A percentile compares a stretch with the other conserved stretches of the same genome.
Evolutionary conservation across 352 stramenopile genomes (phyloP).

Genomic region (Phytophthora nicotianae): DNA sequence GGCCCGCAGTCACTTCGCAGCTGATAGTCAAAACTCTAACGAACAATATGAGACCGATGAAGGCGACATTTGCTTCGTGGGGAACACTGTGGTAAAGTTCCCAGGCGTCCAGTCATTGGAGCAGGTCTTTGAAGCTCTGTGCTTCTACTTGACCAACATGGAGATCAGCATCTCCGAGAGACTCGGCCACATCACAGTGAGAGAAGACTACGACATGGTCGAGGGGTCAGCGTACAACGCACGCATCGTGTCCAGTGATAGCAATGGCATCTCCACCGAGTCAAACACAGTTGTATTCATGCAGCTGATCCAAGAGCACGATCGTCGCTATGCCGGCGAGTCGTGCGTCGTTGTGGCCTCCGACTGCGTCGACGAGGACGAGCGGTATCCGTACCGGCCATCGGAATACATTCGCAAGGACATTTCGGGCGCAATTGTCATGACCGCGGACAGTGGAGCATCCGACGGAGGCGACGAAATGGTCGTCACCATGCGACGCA

Average conservation of each 20-base stretch:
- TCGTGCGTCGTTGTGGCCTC: constrained; percentile 29
- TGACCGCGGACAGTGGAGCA: constrained; percentile 19
- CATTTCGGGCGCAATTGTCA: constrained; percentile 31
- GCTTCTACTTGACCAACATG: constrained; percentile 50
- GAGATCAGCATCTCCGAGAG: constrained; percentile 53
- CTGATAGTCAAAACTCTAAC: constrained; percentile 17
- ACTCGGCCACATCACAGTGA: constrained; percentile 21
- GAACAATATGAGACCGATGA: constrained; percentile 33
- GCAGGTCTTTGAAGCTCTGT: constrained; percentile 42
- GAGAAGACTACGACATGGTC: constrained; percentile 30
- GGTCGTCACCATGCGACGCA: constrained; percentile 25
- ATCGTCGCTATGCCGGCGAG: constrained; percentile 16
- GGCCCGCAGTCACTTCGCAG: constrained; percentile 6
- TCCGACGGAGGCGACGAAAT: background rate
- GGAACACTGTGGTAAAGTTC: constrained; percentile 36
- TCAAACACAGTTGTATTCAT: constrained; percentile 31
- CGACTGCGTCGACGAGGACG: constrained; percentile 40
- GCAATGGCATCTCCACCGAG: constrained; percentile 30
- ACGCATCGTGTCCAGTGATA: constrained; percentile 30
- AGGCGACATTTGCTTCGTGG: constrained; percentile 35
- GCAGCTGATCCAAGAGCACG: constrained; percentile 21
- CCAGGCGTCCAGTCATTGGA: constrained; percentile 34
- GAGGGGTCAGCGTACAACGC: constrained; percentile 32
- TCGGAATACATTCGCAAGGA: constrained; percentile 37
- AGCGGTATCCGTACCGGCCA: constrained; percentile 29